Percentiles rank a stretch among this genome's conserved stretches.
These are phyloP conservation scores for Cicer yamashitae DNA, from an alignment of 306 rosid genomes.

Conservation along the genomic window DNA sequence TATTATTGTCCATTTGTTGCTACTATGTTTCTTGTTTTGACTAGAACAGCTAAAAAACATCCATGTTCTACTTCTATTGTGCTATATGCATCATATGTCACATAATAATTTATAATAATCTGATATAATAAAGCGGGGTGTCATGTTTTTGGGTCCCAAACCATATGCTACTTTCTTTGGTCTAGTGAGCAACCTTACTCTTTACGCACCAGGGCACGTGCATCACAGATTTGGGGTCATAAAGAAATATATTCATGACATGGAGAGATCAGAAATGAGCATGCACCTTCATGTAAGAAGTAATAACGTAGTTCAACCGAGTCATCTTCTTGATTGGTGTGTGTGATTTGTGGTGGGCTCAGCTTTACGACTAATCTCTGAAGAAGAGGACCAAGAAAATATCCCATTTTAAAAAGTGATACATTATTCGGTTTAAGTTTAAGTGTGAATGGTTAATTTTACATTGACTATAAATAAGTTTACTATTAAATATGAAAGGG, in stretches of 20 bases:
- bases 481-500: no score
- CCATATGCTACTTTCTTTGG: slow-evolving; percentile 49
- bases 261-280: slow-evolving; percentile 39
- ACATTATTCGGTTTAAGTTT: background rate
- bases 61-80: slow-evolving; percentile 42
- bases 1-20: slow-evolving; percentile 50
- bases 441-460: no score
- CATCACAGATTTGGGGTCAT: slow-evolving; percentile 30
- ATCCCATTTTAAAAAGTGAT: slow-evolving; percentile 34
- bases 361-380: slow-evolving; percentile 51
- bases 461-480: no score
- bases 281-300: slow-evolving; percentile 30
- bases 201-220: slow-evolving; percentile 64
- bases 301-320: slow-evolving; percentile 35
- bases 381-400: slow-evolving; percentile 22
- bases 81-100: slow-evolving; percentile 10
- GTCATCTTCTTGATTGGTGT: slow-evolving; percentile 45
- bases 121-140: slow-evolving; percentile 37
- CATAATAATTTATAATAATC: slow-evolving; percentile 33
- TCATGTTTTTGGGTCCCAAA: slow-evolving; percentile 51
- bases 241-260: slow-evolving; percentile 27
- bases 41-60: slow-evolving; percentile 43
- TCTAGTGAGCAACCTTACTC: slow-evolving; percentile 55
- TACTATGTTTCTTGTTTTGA: slow-evolving; percentile 47
- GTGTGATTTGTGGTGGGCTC: slow-evolving; percentile 44